Base-by-base conservation (phyloP, 768 basidiomycete genomes). In the Chiua virens region DNA sequence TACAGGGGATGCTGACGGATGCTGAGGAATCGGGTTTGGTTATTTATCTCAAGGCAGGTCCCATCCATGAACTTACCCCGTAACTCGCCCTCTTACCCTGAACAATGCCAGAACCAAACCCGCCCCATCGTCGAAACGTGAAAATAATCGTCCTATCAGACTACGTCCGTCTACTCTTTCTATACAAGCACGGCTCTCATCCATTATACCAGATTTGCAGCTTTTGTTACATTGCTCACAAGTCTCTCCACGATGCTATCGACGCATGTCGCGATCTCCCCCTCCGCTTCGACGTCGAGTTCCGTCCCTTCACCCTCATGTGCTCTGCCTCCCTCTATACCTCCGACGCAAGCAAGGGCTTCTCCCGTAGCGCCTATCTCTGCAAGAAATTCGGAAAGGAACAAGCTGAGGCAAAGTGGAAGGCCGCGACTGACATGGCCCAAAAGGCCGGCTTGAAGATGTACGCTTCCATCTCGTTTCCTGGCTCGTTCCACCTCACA, bases 151-250 rank as follows among this genome's bases (percentile, higher is more conserved):
- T 69, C 50, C 70, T 69, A 58, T 69, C 68, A 23, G 68, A 69
- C 54, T 69, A 65, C 37, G 68, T 71, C 37, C n/a, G 67, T 67
- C 11, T 20, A 36, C 13, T 37, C 27, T 15, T 10, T 13, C 2
- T 25, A 14, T 8, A 20, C 30, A 18, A 15, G 14, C 18, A 22
- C 23, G 5, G 21, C 3, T 36, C 61, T 63, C 58, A 60, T 28
- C 35, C n/a, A 28, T n/a, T n/a, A n/a, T 8, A 9, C 22, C 49
- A 70, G 69, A 52, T 68, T 21, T 73, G 72, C 53, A 53, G 50
- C 39, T 73, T 72, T 52, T 75, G 74, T 42, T 74, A 74, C 60
- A 70, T 75, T 41, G 70, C 61, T 18, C 60, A 67, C 61, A 72
- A 72, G 60, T 62, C 69, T 23, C 64, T 75, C 42, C 57, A 65